phyloP scores from a whole-genome alignment of 2,329 filamentous ascomycete genomes.

The Claviceps pazoutovae region DNA sequence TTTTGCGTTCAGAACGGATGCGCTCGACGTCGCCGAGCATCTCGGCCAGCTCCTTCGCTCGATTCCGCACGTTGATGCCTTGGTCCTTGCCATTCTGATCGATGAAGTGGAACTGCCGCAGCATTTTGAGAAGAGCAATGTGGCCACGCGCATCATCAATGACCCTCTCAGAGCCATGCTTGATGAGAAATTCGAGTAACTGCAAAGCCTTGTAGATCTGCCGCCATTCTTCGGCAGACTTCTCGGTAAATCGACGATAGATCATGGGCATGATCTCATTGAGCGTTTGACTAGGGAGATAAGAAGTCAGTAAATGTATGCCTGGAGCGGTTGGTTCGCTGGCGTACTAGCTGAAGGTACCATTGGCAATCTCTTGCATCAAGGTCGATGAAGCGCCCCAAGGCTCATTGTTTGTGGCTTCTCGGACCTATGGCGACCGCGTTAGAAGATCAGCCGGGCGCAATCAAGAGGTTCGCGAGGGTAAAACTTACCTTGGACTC shows the following conservation, averaged over 20 bases:
- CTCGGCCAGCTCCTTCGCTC: conserved; percentile 89
- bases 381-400: conserved; percentile 76
- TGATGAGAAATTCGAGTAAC: conserved; percentile 91
- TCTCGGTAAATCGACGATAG: conserved; percentile 97
- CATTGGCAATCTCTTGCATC: conserved; percentile 98
- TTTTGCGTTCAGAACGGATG: conserved; percentile 73
- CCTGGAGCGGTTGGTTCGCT: conserved; percentile 8
- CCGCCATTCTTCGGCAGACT: conserved; percentile 94
- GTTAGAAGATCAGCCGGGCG: conserved; percentile 5
- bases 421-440: conserved; percentile 53
- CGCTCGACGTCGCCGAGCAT: conserved; percentile 85
- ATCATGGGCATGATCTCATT: conserved; percentile 99
- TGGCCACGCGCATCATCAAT: conserved; percentile 95
- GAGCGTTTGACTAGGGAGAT: conserved; percentile 59
- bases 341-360: conserved; percentile 90
- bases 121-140: conserved; percentile 91
- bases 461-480: conserved; percentile 5
- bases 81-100: conserved; percentile 95
- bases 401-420: conserved; percentile 97
- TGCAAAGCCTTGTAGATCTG: conserved; percentile 99
- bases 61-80: conserved; percentile 91
- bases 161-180: conserved; percentile 93
- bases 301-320: neutral
- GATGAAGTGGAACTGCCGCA: conserved; percentile 96
- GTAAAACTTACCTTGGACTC: conserved; percentile 44